These are phyloP conservation scores for Salix arbutifolia DNA, from an alignment of 345 rosid genomes.

Conservation along the genomic window DNA sequence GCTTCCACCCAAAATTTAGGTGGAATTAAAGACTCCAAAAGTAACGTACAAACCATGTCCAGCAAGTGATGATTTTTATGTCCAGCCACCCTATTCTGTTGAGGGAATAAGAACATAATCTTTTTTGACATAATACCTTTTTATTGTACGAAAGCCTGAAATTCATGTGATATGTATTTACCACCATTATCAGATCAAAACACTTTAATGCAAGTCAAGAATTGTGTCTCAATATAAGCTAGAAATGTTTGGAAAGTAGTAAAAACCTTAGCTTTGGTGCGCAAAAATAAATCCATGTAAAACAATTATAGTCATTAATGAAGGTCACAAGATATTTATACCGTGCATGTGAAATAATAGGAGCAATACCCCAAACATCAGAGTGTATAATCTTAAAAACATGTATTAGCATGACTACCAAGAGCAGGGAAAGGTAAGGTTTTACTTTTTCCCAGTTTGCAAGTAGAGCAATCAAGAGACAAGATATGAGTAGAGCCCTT, in stretches of 20 bases:
- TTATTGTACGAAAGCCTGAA: too few species aligned
- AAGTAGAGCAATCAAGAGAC: neutral
- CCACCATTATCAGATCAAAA: too few species aligned
- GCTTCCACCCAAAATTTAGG: neutral
- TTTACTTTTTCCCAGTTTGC: neutral
- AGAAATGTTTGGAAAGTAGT: too few species aligned
- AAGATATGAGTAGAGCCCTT: neutral
- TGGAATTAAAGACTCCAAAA: neutral
- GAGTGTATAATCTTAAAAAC: neutral
- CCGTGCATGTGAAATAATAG: neutral
- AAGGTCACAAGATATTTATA: neutral
- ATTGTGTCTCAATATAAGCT: too few species aligned
- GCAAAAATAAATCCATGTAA: too few species aligned
- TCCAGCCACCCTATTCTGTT: neutral
- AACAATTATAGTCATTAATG: conserved; percentile 5
- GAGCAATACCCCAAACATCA: neutral
- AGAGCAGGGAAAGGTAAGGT: neutral
- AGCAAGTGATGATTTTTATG: neutral
- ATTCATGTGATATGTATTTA: too few species aligned
- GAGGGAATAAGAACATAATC: too few species aligned
- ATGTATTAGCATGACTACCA: neutral
- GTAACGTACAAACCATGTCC: neutral
- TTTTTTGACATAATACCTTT: too few species aligned
- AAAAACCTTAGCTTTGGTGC: too few species aligned
- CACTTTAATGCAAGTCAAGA: too few species aligned